Conservation (phyloP, 345 rosid species). For the Gossypium australe region DNA sequence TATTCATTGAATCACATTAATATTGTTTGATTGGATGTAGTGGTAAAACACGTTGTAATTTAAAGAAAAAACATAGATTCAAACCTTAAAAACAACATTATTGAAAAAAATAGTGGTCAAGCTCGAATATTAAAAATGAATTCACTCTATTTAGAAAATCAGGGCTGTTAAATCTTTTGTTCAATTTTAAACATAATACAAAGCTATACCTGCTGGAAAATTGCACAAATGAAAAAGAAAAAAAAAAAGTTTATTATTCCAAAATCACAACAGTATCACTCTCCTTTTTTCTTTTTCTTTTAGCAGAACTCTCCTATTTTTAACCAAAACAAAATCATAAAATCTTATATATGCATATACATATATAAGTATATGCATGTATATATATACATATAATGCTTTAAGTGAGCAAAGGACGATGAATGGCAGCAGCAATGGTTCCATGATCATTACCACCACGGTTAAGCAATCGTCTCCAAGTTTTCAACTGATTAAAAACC, state of each 20-base stretch:
- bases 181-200: no score
- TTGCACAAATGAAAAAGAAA: no score
- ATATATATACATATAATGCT: background rate
- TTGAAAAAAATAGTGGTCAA: fast-evolving
- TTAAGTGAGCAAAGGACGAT: constrained; percentile 22
- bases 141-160: background rate
- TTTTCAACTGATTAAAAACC: constrained; percentile 24
- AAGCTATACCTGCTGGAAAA: no score
- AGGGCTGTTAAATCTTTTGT: background rate
- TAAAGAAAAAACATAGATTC: fast-evolving
- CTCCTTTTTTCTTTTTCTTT: background rate
- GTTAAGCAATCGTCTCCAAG: constrained; percentile 35
- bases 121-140: no score
- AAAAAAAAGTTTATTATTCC: background rate
- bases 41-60: fast-evolving
- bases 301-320: no score
- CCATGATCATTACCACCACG: constrained; percentile 23
- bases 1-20: no score
- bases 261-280: background rate
- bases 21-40: no score
- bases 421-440: constrained; percentile 28
- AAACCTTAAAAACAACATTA: fast-evolving
- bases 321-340: background rate
- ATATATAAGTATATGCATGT: no score
- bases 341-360: background rate